phyloP scores from a whole-genome alignment of 1,284 basidiomycete genomes.

The Malassezia furfur region DNA sequence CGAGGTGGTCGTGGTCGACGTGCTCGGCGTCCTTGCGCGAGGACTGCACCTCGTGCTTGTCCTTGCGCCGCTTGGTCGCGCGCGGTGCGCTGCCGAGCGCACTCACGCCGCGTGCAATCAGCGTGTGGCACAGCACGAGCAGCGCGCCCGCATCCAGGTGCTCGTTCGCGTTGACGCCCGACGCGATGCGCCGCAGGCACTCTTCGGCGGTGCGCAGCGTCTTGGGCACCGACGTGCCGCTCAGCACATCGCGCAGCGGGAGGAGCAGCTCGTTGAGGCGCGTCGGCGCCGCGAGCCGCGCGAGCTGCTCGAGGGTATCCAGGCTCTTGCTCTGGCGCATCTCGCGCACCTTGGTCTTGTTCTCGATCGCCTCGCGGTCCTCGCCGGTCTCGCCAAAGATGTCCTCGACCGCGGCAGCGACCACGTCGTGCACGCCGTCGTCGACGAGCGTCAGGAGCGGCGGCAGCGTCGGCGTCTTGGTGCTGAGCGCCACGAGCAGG shows the following conservation, averaged over 20 bases:
- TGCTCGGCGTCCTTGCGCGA: conserved; percentile 39
- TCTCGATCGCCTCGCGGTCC: conserved; percentile 77
- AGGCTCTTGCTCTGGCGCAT: conserved; percentile 45
- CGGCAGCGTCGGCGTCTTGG: conserved; percentile 53
- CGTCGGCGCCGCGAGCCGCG: conserved; percentile 29
- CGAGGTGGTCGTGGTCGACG: conserved; percentile 47
- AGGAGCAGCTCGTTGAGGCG: conserved; percentile 66
- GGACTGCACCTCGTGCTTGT: conserved; percentile 23
- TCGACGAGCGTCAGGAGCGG: conserved; percentile 54
- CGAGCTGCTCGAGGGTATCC: conserved; percentile 45
- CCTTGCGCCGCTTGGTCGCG: conserved; percentile 6
- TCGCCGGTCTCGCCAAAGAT: conserved; percentile 88
- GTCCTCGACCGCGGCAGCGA: conserved; percentile 79
- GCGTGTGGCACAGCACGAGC: conserved; percentile 73
- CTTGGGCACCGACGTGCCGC: conserved; percentile 71
- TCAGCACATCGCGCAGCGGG: conserved; percentile 75
- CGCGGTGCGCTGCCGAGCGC: conserved; percentile 51
- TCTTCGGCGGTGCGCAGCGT: conserved; percentile 82
- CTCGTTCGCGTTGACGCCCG: conserved; percentile 73
- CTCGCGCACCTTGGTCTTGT: conserved; percentile 65
- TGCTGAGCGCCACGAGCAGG: conserved; percentile 59
- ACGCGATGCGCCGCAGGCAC: conserved; percentile 68
- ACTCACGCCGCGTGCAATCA: conserved; percentile 79
- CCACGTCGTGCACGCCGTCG: conserved; percentile 63
- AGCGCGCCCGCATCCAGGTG: conserved; percentile 64